Base-by-base conservation (phyloP, 257 asterid genomes). In the Dorcoceras hygrometricum region DNA sequence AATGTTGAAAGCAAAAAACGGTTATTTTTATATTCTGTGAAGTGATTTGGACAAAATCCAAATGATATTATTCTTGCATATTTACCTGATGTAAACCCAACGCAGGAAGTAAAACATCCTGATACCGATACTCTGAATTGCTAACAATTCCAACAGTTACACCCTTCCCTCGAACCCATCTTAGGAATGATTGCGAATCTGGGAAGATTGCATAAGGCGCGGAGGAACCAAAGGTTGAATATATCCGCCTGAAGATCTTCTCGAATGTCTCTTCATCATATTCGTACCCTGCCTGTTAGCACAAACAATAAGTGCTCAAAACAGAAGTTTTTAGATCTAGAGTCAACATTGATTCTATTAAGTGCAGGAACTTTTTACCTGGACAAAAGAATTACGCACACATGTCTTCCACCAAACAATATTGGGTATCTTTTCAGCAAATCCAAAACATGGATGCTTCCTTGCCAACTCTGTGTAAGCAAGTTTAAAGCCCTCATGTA, bases 361-460 rank as follows among this genome's bases (percentile, higher is more conserved):
- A 36, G 48, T 18, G 0, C 48, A 10, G 1, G 3, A 36, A 36
- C 3, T 36, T 36, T n/a, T 75, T 78, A 92, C 98, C 95, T 81
- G 82, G 64, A 85, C 81, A 80, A 93, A 93, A 67, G 99, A 93
- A 80, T 88, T 87, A 59, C 87, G 80, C 6, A 93, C 99, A 70
- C 97, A 90, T 23, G 92, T 81, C 83, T 85, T 93, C 99, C 97
- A 90, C 99, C 99, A 93, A 28, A 86, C 78, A 57, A 90, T 76
- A 83, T 93, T 93, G 36, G 99, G 95, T 0, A 93, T 87, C 76
- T 93, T 93, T 46, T 90, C 97, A 0, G 87, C 77, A 77, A 85
- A 90, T 57, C 99, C 97, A 68, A 93, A 93, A 63, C 97, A 93
- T n/a, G 99, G 95, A 74, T 93, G 95, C 70, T 90, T 90, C 56